These are phyloP conservation scores for Quercus phellos DNA, from an alignment of 331 rosid genomes.

Conservation along the genomic window DNA sequence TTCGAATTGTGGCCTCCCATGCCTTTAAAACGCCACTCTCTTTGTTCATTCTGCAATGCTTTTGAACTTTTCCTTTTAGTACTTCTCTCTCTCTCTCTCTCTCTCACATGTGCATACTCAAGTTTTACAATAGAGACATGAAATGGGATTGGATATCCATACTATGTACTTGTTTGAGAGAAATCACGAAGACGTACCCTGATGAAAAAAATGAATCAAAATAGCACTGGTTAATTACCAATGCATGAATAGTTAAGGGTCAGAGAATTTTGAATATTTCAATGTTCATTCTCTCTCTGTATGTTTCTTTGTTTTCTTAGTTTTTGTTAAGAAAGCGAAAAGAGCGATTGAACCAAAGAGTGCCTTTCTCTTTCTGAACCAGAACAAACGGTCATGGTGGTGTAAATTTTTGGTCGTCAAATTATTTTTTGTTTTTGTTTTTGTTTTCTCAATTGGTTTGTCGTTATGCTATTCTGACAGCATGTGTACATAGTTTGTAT, in stretches of 20 bases:
- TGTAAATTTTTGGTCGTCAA: slow-evolving; percentile 19
- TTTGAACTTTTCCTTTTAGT: neutral
- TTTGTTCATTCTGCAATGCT: slow-evolving; percentile 45
- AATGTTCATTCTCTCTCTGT: neutral
- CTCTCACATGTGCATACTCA: slow-evolving; percentile 1
- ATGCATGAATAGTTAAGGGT: neutral
- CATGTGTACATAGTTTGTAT: slow-evolving; percentile 11
- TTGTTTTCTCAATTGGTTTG: neutral
- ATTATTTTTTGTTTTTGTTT: slow-evolving; percentile 12
- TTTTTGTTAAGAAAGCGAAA: slow-evolving; percentile 21
- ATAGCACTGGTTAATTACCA: neutral
- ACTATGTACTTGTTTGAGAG: neutral
- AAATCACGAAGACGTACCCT: slow-evolving; percentile 3
- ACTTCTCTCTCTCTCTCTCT: neutral
- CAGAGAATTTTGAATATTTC: neutral
- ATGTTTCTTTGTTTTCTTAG: neutral
- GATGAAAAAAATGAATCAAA: slow-evolving; percentile 17
- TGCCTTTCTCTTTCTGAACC: slow-evolving; percentile 10
- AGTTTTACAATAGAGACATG: neutral
- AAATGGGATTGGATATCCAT: neutral
- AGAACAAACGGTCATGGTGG: slow-evolving; percentile 23
- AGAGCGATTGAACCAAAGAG: slow-evolving; percentile 23
- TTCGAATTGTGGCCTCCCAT: slow-evolving; percentile 83
- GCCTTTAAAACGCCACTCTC: slow-evolving; percentile 68
- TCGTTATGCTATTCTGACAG: slow-evolving; percentile 21